Percentiles rank a stretch among this genome's conserved stretches.
These are phyloP conservation scores for Parascedosporium putredinis DNA, from an alignment of 2,329 filamentous ascomycete genomes.

Conservation along the genomic window DNA sequence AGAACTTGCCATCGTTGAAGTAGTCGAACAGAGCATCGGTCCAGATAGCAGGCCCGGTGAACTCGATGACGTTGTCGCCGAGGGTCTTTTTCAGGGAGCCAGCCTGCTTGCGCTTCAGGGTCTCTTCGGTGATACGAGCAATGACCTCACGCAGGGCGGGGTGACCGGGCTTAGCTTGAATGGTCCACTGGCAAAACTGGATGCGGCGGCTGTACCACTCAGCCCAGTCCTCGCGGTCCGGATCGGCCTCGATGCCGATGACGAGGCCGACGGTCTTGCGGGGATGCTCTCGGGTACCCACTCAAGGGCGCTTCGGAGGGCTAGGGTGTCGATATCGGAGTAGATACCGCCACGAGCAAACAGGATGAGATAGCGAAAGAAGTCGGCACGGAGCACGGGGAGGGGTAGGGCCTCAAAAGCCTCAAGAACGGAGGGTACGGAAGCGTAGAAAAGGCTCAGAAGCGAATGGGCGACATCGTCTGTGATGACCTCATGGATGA, in stretches of 20 bases:
- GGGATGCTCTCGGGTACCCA: constrained; percentile 80
- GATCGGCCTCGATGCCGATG: constrained; percentile 92
- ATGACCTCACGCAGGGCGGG: constrained; percentile 84
- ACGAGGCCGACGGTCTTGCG: constrained; percentile 73
- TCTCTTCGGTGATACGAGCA: constrained; percentile 71
- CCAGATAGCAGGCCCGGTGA: constrained; percentile 90
- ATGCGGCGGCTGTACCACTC: constrained; percentile 94
- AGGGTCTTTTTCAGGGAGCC: constrained; percentile 48
- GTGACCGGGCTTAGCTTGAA: constrained; percentile 89
- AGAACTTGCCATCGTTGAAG: constrained; percentile 85
- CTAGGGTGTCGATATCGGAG: constrained; percentile 83
- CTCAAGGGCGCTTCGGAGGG: constrained; percentile 69
- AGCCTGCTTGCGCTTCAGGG: constrained; percentile 59
- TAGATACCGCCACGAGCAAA: constrained; percentile 59
- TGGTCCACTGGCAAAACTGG: constrained; percentile 99
- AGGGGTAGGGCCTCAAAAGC: constrained; percentile 65
- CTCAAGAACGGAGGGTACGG: constrained; percentile 67
- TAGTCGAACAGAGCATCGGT: constrained; percentile 87
- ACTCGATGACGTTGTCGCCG: constrained; percentile 76
- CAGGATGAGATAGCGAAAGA: constrained; percentile 65
- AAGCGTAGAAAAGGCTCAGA: constrained; percentile 75
- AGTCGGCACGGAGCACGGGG: constrained; percentile 68
- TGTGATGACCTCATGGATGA: constrained; percentile 95
- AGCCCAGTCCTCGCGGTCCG: constrained; percentile 83
- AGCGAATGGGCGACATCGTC: constrained; percentile 76